Evolutionary conservation across 805 yeast species (phyloP).

Genomic region (Clavispora carvajalis): DNA sequence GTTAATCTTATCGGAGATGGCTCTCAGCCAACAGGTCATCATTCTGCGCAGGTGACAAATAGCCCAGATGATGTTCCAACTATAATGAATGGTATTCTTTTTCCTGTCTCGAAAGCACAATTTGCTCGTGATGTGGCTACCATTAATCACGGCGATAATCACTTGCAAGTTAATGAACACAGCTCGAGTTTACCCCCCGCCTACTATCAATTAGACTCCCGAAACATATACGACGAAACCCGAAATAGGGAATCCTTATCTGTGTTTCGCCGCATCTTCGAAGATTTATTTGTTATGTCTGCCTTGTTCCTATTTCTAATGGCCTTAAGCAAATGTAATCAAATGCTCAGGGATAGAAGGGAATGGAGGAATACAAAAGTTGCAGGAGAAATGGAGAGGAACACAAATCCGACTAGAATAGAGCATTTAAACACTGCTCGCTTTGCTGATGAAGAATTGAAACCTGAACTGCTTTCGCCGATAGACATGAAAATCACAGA

Average conservation of each 20-base stretch:
- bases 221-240: neutral
- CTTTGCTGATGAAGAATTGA: no score
- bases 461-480: no score
- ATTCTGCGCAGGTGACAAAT: neutral
- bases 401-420: neutral
- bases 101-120: constrained; percentile 16
- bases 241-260: constrained; percentile 1
- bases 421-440: neutral
- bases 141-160: constrained; percentile 3
- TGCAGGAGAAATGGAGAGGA: neutral
- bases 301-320: constrained; percentile 32
- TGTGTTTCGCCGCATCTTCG: constrained; percentile 33
- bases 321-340: constrained; percentile 23
- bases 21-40: neutral
- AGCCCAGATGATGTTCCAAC: constrained; percentile 16
- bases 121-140: constrained; percentile 3
- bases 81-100: constrained; percentile 33
- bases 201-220: neutral
- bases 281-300: constrained; percentile 45
- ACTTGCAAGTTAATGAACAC: neutral
- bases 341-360: constrained; percentile 4
- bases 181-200: neutral
- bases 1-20: constrained; percentile 23
- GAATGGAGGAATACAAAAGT: neutral
- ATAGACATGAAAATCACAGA: constrained; percentile 12